Evolutionary conservation across 2,329 filamentous ascomycete genomes (phyloP).

Genomic region (Cercospora zeae-maydis): DNA sequence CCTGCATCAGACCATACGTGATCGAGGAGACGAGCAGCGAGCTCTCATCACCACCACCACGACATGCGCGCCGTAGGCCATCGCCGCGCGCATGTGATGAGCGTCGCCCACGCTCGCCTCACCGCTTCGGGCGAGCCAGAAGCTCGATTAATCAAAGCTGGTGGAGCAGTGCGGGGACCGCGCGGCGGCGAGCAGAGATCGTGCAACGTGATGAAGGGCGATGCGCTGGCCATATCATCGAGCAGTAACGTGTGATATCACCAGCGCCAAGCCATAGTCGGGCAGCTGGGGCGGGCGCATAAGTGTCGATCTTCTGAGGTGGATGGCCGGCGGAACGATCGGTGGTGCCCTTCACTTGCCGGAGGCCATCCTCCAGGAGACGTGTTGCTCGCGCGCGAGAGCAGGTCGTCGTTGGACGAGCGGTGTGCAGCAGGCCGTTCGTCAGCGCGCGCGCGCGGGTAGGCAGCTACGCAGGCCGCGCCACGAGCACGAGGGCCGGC

Average conservation of each 20-base stretch:
- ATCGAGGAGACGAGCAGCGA: conserved; percentile 12
- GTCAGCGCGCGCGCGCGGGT: background rate
- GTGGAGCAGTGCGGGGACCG: conserved; percentile 8
- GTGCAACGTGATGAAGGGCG: conserved; percentile 8
- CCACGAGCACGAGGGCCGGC: background rate
- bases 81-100: conserved; percentile 1
- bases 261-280: conserved; percentile 6
- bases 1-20: conserved; percentile 15
- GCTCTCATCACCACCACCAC: background rate
- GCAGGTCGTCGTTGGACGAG: background rate
- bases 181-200: background rate
- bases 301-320: background rate
- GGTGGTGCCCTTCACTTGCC: conserved; percentile 5
- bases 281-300: background rate
- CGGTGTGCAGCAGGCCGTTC: background rate
- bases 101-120: conserved; percentile 10
- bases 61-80: background rate
- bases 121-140: conserved; percentile 9
- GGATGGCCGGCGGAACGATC: background rate
- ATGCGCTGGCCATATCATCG: conserved; percentile 6
- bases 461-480: background rate
- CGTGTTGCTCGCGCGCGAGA: background rate
- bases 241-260: background rate
- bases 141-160: conserved; percentile 3
- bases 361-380: background rate